phyloP scores from a whole-genome alignment of 208 protist genomes.

The Tetramitus jugosus region DNA sequence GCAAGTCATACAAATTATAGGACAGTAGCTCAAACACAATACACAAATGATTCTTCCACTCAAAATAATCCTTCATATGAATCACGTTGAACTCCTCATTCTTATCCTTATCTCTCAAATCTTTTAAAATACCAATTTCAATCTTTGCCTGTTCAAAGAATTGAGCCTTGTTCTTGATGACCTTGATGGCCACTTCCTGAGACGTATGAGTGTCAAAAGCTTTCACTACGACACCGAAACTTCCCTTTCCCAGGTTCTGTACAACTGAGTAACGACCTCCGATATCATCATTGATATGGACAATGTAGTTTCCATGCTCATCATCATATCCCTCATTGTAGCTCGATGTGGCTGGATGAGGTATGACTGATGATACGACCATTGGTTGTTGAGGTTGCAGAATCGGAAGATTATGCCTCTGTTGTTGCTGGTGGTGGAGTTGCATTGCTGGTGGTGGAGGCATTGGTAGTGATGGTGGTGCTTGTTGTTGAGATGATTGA shows the following conservation, averaged over 20 bases:
- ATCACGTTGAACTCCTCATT: constrained; percentile 33
- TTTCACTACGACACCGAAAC: constrained; percentile 68
- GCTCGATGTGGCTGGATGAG: not conserved
- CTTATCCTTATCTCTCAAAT: constrained; percentile 38
- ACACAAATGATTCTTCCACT: constrained; percentile 81
- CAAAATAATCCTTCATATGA: constrained; percentile 48
- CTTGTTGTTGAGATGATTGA: too few species aligned
- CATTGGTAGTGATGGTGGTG: not conserved
- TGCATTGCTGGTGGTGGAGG: not conserved
- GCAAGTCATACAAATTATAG: constrained; percentile 89
- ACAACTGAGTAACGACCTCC: constrained; percentile 63
- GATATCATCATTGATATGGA: constrained; percentile 58
- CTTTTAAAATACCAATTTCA: constrained; percentile 55
- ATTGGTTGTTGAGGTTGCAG: not conserved
- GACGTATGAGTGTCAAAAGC: constrained; percentile 59
- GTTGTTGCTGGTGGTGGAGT: not conserved
- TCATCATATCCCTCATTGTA: constrained; percentile 44
- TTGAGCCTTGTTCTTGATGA: constrained; percentile 63
- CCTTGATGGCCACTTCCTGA: constrained; percentile 64
- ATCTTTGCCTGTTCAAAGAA: constrained; percentile 63
- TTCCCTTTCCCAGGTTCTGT: constrained; percentile 65
- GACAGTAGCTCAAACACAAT: constrained; percentile 92
- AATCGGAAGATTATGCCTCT: not conserved
- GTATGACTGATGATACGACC: not conserved
- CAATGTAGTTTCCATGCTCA: constrained; percentile 61